phyloP scores from a whole-genome alignment of 2,329 filamentous ascomycete genomes.

The Fusarium veterinarium region DNA sequence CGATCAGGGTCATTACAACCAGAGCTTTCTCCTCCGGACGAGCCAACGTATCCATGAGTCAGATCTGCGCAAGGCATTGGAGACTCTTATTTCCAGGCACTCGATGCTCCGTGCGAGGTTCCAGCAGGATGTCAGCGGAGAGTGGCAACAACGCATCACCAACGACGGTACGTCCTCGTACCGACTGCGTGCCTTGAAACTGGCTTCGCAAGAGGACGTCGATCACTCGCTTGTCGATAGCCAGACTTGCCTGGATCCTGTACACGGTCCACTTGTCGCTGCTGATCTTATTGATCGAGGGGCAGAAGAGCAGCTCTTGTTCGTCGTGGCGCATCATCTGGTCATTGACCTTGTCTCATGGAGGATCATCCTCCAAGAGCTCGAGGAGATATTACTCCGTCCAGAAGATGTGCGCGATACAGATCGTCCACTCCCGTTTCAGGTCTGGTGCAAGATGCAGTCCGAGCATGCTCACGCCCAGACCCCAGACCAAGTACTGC shows the following conservation, averaged over 20 bases:
- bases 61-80: slow-evolving; percentile 18
- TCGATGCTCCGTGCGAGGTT: slow-evolving; percentile 39
- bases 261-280: slow-evolving; percentile 14
- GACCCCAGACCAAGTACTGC: slow-evolving; percentile 42
- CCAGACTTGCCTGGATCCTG: slow-evolving; percentile 27
- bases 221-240: slow-evolving; percentile 1
- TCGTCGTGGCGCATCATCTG: slow-evolving; percentile 52
- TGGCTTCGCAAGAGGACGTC: not conserved
- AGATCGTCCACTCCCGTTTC: slow-evolving; percentile 47
- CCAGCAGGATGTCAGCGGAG: not conserved
- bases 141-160: slow-evolving; percentile 30
- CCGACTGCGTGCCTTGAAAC: slow-evolving; percentile 3
- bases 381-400: slow-evolving; percentile 51
- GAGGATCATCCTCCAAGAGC: slow-evolving; percentile 52
- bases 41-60: not conserved
- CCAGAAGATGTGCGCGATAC: slow-evolving; percentile 11
- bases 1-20: slow-evolving; percentile 34
- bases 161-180: slow-evolving; percentile 10
- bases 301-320: slow-evolving; percentile 46
- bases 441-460: slow-evolving; percentile 54
- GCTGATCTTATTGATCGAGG: slow-evolving; percentile 21
- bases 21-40: slow-evolving; percentile 36
- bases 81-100: slow-evolving; percentile 17
- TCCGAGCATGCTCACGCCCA: slow-evolving; percentile 5
- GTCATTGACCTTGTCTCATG: slow-evolving; percentile 61